Evolutionary conservation across 2,329 filamentous ascomycete genomes (phyloP).

Genomic region (Aspergillus felis): DNA sequence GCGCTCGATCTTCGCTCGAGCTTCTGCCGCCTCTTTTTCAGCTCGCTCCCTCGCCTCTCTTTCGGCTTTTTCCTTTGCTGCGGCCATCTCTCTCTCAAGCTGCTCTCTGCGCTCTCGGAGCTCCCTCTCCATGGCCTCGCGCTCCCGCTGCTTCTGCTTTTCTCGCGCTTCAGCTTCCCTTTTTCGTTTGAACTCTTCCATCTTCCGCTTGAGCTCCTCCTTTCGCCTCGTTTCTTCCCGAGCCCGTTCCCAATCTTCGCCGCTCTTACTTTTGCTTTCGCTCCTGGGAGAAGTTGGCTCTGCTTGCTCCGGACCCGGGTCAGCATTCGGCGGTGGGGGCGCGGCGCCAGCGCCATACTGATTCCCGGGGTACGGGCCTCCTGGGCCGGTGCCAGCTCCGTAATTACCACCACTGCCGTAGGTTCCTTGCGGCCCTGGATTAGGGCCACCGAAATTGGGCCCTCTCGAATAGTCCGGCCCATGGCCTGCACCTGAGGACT

Average conservation of each 20-base stretch:
- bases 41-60: slow-evolving; percentile 17
- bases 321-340: slow-evolving; percentile 15
- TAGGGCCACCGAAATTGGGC: slow-evolving; percentile 20
- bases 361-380: slow-evolving; percentile 32
- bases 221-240: slow-evolving; percentile 33
- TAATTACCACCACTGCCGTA: slow-evolving; percentile 18
- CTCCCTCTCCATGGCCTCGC: slow-evolving; percentile 39
- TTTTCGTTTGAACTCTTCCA: slow-evolving; percentile 36
- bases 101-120: slow-evolving; percentile 38
- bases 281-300: slow-evolving; percentile 10
- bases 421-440: slow-evolving; percentile 24
- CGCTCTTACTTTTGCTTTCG: slow-evolving; percentile 17
- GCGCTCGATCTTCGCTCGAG: slow-evolving; percentile 18
- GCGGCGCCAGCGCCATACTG: slow-evolving; percentile 28
- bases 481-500: slow-evolving; percentile 17
- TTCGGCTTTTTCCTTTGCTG: slow-evolving; percentile 22
- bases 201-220: slow-evolving; percentile 36
- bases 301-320: slow-evolving; percentile 11
- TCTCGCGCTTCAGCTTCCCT: slow-evolving; percentile 36
- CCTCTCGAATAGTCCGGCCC: slow-evolving; percentile 24
- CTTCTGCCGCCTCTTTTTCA: slow-evolving; percentile 23
- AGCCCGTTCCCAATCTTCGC: slow-evolving; percentile 25
- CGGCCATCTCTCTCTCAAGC: slow-evolving; percentile 36
- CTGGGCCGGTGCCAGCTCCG: slow-evolving; percentile 25
- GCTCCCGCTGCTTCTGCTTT: slow-evolving; percentile 36